Percentiles rank a stretch among this genome's conserved stretches.
phyloP scores from a whole-genome alignment of 371 early-diverging fungal species.

The Lichtheimia ornata region DNA sequence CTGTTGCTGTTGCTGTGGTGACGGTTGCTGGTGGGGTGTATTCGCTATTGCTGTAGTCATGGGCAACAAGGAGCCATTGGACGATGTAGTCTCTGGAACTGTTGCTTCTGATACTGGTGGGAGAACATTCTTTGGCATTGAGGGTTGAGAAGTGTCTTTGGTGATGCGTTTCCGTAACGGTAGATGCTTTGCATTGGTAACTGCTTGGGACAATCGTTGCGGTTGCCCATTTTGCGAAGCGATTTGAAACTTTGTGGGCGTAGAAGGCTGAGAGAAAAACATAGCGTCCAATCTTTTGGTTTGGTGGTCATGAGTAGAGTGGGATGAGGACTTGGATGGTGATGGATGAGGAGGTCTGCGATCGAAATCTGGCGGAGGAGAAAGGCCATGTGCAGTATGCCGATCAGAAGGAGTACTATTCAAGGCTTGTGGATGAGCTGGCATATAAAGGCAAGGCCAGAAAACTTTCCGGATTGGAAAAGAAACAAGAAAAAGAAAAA shows the following conservation, averaged over 20 bases:
- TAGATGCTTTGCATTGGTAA: slow-evolving; percentile 18
- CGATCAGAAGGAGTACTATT: background rate
- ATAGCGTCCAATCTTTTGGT: background rate
- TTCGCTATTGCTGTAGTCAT: background rate
- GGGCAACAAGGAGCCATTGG: background rate
- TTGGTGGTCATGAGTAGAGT: background rate
- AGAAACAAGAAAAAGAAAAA: background rate
- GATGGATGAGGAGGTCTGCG: background rate
- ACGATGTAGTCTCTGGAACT: background rate
- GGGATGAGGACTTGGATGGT: background rate
- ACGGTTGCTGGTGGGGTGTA: background rate
- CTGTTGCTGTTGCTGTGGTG: slow-evolving; percentile 7
- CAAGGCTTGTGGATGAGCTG: slow-evolving; percentile 1
- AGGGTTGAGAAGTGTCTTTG: slow-evolving; percentile 9
- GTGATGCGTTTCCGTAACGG: slow-evolving; percentile 32
- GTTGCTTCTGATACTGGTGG: no score
- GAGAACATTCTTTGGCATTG: background rate
- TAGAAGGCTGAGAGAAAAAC: background rate
- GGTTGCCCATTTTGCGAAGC: background rate
- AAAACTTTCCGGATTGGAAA: slow-evolving; percentile 4
- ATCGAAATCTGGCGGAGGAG: slow-evolving; percentile 4
- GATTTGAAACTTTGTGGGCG: no score
- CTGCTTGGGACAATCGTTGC: slow-evolving; percentile 7
- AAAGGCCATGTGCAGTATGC: slow-evolving; percentile 9
- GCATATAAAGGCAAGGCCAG: background rate